Evolutionary conservation across 768 basidiomycete genomes (phyloP), one percentile per base, ranked within the genome.

Genomic region (Mycena belliarum): DNA sequence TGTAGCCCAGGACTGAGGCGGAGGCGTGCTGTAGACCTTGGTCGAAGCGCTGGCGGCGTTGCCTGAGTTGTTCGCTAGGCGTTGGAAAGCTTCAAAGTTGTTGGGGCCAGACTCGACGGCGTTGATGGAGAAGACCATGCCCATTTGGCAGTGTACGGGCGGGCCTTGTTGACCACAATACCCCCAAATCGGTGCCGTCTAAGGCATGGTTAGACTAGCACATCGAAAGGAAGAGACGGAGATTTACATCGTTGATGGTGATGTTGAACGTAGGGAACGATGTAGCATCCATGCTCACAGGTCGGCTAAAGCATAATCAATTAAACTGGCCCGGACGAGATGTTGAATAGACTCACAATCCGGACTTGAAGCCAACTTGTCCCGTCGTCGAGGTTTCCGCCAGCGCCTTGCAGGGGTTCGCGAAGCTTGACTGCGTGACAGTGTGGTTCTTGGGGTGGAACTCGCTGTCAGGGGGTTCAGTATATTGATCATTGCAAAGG

Each of bases 81-180:
- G 18, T 20, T 44, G 35, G 33, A 53, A 26, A 2, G 55, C 41
- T 7, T 35, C 44, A 25, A 51, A 51, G 49, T 53, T 77, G 54
- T 77, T 73, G 20, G 57, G 57, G 0, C 57, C 57, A 4, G 44
- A 40, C 29, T 59, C 57, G 32, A 69, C 66, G 8, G 79, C 73
- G 66, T 79, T 82, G 54, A 71, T 72, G 16, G 76, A 65, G 66
- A 80, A 80, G 53, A 81, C 80, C 81, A 81, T 81, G 41, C 80
- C 79, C 42, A 67, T 52, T 1, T 69, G 69, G 63, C 80, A 80
- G 66, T 81, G 57, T 2, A 44, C 35, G 2, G 49, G 41, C 18
- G 42, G 80, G 47, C 64, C 68, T 12, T 57, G 29, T 55, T 79
- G 77, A 9, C 65, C 68, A 61, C 80, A 80, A 68, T 72, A 79